Evolutionary conservation across 2,329 filamentous ascomycete species (phyloP).

Genomic region (Colletotrichum cereale): DNA sequence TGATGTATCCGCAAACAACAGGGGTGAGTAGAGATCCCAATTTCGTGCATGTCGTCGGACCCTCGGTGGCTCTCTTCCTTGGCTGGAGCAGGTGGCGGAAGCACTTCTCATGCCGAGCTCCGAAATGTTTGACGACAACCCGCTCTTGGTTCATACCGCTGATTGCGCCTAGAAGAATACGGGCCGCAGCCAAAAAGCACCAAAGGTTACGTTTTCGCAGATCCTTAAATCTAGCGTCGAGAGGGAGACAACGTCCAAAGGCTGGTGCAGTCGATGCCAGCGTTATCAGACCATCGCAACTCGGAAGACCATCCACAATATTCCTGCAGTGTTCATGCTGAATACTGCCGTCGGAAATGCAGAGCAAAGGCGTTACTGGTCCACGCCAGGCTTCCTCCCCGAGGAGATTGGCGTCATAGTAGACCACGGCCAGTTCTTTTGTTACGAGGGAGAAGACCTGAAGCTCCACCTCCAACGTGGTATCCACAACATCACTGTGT

Average conservation of each 20-base stretch:
- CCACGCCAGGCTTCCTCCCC: constrained; percentile 89
- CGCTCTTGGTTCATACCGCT: constrained; percentile 24
- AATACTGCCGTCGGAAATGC: constrained; percentile 82
- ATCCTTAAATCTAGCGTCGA: constrained; percentile 94
- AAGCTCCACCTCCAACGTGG: constrained; percentile 83
- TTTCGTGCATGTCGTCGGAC: background rate
- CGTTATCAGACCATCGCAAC: constrained; percentile 91
- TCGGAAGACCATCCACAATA: constrained; percentile 83
- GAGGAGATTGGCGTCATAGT: constrained; percentile 94
- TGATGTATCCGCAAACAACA: constrained; percentile 73
- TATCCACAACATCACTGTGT: constrained; percentile 85
- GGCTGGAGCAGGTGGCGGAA: constrained; percentile 40
- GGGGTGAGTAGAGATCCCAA: constrained; percentile 1
- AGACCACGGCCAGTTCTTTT: constrained; percentile 91
- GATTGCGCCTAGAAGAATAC: constrained; percentile 58
- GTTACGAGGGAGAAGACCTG: constrained; percentile 93
- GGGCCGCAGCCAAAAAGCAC: constrained; percentile 62
- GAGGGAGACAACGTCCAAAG: constrained; percentile 86
- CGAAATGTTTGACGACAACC: background rate
- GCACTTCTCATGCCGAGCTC: background rate
- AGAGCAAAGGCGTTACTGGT: constrained; percentile 86
- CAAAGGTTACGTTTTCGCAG: constrained; percentile 82
- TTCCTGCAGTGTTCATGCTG: constrained; percentile 89
- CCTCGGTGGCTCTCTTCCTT: background rate
- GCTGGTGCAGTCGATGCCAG: constrained; percentile 93